Evolutionary conservation across 2,329 filamentous ascomycete species (phyloP), one percentile per base, ranked within the genome.

Genomic region (Corinectria fuckeliana): DNA sequence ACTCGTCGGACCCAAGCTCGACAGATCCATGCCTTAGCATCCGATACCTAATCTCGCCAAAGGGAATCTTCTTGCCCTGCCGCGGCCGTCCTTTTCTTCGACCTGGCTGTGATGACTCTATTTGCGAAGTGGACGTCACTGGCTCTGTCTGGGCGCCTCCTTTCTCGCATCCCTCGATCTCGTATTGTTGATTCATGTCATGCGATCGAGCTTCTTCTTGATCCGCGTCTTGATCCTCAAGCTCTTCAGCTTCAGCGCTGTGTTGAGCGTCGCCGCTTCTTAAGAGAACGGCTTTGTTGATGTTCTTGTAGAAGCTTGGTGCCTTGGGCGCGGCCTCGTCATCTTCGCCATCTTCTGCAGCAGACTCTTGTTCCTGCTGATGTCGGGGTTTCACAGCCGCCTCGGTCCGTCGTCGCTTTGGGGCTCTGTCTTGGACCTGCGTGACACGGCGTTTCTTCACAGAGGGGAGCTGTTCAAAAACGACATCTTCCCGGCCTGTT

Each of bases 231-330:
- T 30, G 36, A 14, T 53, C 25, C 5, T 53, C 36, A 7, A 20
- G n/a, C 10, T 25, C 10, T 10, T 39, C 47, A 10, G 47, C 18
- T 44, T 48, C 38, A 42, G 51, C 14, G 30, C 16, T 16, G 39
- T 39, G 13, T 32, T 53, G 45, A 23, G 32, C 11, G n/a, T 44
- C 47, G 6, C 52, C 54, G 3, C 9, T 18, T 30, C 47, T 41
- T 3, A 26, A 41, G 5, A 50, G 53, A 23, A 64, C 42, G 21
- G 5, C 54, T 18, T 52, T 41, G 18, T 70, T 71, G 47, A 71
- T 62, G 1, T 26, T 45, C 11, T 61, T 28, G 7, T 52, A 53
- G 20, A 71, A 61, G 7, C 48, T 47, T 2, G 44, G 50, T 1
- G 44, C 21, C 13, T 44, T 38, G 3, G 55, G 58, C 6, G 48